Conservation (phyloP, 495 filamentous ascomycete species). For the Hyaloscypha variabilis region DNA sequence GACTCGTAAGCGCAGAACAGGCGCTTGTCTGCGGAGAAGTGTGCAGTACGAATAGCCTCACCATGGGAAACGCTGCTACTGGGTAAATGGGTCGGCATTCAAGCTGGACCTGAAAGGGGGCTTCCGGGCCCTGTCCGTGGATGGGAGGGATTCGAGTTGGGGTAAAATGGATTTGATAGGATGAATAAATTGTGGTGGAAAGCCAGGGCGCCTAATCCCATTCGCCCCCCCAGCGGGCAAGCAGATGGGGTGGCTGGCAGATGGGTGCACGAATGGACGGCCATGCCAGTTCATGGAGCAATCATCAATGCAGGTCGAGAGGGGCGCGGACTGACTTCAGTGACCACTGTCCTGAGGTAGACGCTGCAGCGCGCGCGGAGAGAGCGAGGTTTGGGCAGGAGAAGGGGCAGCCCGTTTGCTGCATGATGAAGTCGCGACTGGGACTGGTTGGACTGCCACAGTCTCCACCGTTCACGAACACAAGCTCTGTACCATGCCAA, state of each 20-base stretch:
- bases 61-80: background rate
- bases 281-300: slow-evolving; percentile 14
- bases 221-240: slow-evolving; percentile 20
- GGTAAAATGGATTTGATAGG: slow-evolving; percentile 24
- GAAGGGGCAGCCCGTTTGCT: slow-evolving; percentile 7
- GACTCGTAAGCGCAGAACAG: background rate
- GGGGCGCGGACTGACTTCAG: background rate
- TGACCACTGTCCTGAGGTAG: background rate
- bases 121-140: slow-evolving; percentile 5
- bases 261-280: background rate
- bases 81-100: slow-evolving; percentile 1
- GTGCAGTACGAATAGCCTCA: background rate
- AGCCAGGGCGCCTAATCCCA: slow-evolving; percentile 28
- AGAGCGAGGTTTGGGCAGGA: background rate
- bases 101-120: background rate
- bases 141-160: slow-evolving; percentile 1
- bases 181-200: slow-evolving; percentile 9
- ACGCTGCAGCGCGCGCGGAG: background rate
- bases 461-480: background rate
- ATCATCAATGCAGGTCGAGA: background rate
- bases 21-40: slow-evolving; percentile 6
- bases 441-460: background rate
- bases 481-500: background rate
- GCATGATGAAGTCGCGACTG: slow-evolving; percentile 22
- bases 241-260: slow-evolving; percentile 17